A percentile compares a stretch with the other conserved stretches of the same genome.
phyloP scores from a whole-genome alignment of 2,329 filamentous ascomycete genomes.

The Aotearoamyces nothofagi region DNA sequence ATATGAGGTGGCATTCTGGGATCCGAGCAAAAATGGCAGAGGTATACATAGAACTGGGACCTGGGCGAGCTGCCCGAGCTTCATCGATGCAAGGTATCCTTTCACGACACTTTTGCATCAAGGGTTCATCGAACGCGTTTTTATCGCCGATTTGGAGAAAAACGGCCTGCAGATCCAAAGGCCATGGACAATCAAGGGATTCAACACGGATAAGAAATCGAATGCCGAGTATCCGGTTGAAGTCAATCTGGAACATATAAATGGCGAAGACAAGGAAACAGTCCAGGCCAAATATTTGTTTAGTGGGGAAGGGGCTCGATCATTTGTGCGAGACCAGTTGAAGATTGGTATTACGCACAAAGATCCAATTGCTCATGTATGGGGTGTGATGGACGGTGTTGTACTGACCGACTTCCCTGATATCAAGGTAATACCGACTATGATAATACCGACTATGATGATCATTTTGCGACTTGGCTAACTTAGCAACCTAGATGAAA shows the following conservation, averaged over 20 bases:
- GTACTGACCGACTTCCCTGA: conserved; percentile 63
- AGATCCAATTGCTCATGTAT: conserved; percentile 56
- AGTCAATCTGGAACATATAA: conserved; percentile 62
- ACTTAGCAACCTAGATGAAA: conserved; percentile 37
- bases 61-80: conserved; percentile 81
- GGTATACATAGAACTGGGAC: conserved; percentile 52
- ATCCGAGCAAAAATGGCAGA: conserved; percentile 36
- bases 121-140: conserved; percentile 54
- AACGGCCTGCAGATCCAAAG: conserved; percentile 45
- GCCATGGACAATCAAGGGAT: conserved; percentile 48
- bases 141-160: conserved; percentile 49
- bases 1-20: conserved; percentile 64
- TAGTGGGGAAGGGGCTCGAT: conserved; percentile 55
- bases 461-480: too few relatives aligned
- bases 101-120: conserved; percentile 60
- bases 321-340: conserved; percentile 46
- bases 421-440: conserved; percentile 49
- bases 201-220: conserved; percentile 38
- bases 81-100: conserved; percentile 58
- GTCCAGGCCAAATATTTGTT: conserved; percentile 56
- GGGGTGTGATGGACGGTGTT: conserved; percentile 64
- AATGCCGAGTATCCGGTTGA: conserved; percentile 61
- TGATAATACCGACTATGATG: not conserved
- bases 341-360: conserved; percentile 58
- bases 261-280: conserved; percentile 74